Base-by-base conservation (phyloP, 2,329 filamentous ascomycete genomes). In the Neopestalotiopsis sp. region DNA sequence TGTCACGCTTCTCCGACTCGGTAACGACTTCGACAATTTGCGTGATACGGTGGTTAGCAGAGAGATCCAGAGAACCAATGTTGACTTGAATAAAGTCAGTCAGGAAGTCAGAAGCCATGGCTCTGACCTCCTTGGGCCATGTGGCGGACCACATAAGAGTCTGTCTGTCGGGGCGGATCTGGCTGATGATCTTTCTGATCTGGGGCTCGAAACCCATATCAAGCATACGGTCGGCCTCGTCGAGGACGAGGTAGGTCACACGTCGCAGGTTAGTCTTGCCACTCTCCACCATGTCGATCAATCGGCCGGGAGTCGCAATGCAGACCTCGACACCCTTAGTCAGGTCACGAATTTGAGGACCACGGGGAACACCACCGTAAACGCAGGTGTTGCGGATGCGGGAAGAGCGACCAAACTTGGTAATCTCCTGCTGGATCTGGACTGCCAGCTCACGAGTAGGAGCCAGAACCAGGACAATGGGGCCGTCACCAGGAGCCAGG, bases 151-250 rank as follows among this genome's bases (percentile, higher is more conserved):
- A 99, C 94, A 99, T 97, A 87, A 96, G 96, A 72, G 96, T 99
- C 83, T 99, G 96, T 88, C 96, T 92, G 81, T 99, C 96, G 67
- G 96, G 96, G 75, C 96, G 94, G 83, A 98, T 98, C 85, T 99
- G 96, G 72, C 92, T 89, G 75, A 99, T 95, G 74, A 99, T 98
- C 87, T 98, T 98, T 86, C 96, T 94, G 78, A 99, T 98, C 83
- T 98, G 96, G 74, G 96, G 96, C 85, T 99, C 96, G 84, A 99
- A 98, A 90, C 96, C 96, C 96, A 99, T 99, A 85, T 99, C 96
- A 81, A 99, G 88, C 96, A 99, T 99, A 79, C 96, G 95, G 85
- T 99, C 96, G 81, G 96, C 96, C 86, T 99, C 96, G 78, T 99
- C 96, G 72, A 99, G 94, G 74, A 98, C 96, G 69, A 99, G 88